Evolutionary conservation across 2,329 filamentous ascomycete species (phyloP), one percentile per base, ranked within the genome.

Genomic region (Venturia nashicola): DNA sequence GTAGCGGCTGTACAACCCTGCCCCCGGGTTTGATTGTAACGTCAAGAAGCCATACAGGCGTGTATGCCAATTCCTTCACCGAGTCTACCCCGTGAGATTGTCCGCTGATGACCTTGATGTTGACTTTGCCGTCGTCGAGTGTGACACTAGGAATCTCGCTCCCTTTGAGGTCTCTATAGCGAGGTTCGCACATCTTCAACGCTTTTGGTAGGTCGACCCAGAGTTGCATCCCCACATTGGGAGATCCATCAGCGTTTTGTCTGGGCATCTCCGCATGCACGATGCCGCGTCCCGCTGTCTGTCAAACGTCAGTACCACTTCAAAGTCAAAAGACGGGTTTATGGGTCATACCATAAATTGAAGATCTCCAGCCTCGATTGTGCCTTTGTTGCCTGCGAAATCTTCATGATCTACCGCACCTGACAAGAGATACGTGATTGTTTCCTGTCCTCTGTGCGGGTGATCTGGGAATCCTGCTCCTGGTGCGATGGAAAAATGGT

Each of bases 221-320:
- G 27, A 97, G 81, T 78, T 97, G 94, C 77, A 97, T 84, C 42
- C 93, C 93, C 63, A 95, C 82, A 74, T 92, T 96, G 65, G 87
- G 79, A 64, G 80, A 83, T 61, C 90, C 90, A 72, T 94, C 89
- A 0, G 81, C 74, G 72, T 91, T 90, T 71, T 89, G 85, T 63
- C 84, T 83, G 11, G 93, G 93, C 91, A 97, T 97, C 77, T 97
- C 93, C 44, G 92, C 90, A 75, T 97, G 94, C 75, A 97, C 89
- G 70, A 97, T 95, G 51, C 93, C 93, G 23, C 83, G 80, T 4
- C 93, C 93, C 0, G 93, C 93, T 46, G 44, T 51, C 39, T 43
- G 39, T 20, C 16, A 16, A 36, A 57, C 51, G 51, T 57, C 39
- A 57, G 51, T 57, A 36, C 51, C 32, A 36, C 51, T 27, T 4